Conservation (phyloP, 2,329 filamentous ascomycete species). For the Fusarium tricinctum region DNA sequence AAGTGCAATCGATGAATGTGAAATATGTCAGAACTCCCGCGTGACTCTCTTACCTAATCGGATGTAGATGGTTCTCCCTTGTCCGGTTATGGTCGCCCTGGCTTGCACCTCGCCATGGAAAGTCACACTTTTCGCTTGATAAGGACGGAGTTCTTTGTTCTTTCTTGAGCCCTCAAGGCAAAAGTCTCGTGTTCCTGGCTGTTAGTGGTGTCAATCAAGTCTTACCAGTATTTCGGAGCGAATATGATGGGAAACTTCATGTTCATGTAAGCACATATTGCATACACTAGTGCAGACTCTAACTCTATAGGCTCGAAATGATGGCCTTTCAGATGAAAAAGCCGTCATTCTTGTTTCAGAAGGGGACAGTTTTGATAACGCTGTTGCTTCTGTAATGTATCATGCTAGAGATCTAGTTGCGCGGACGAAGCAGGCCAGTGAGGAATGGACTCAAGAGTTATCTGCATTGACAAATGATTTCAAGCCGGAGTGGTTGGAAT, state of each 20-base stretch:
- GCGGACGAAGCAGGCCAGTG: slow-evolving; percentile 58
- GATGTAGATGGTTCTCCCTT: slow-evolving; percentile 80
- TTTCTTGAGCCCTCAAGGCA: slow-evolving; percentile 79
- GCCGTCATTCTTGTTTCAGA: slow-evolving; percentile 78
- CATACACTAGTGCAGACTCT: slow-evolving; percentile 12
- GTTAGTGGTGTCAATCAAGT: slow-evolving; percentile 81
- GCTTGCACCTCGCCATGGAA: slow-evolving; percentile 90
- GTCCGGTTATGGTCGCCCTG: slow-evolving; percentile 86
- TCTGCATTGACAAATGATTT: slow-evolving; percentile 63
- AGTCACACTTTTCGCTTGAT: slow-evolving; percentile 73
- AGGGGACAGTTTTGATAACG: slow-evolving; percentile 79
- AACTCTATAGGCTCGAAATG: slow-evolving; percentile 71
- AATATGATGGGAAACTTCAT: slow-evolving; percentile 73
- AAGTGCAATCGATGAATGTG: slow-evolving; percentile 41
- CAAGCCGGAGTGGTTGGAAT: slow-evolving; percentile 78
- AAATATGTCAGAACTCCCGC: background rate
- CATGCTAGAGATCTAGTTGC: slow-evolving; percentile 75
- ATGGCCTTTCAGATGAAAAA: slow-evolving; percentile 68
- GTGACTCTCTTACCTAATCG: slow-evolving; percentile 49
- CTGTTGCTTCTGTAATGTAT: slow-evolving; percentile 86
- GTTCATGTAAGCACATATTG: slow-evolving; percentile 66
- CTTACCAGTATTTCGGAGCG: slow-evolving; percentile 76
- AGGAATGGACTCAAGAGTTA: slow-evolving; percentile 62
- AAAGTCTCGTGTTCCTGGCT: slow-evolving; percentile 82
- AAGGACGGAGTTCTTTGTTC: slow-evolving; percentile 84